phyloP scores from a whole-genome alignment of 768 basidiomycete species.

The Neoboletus subvelutipes region DNA sequence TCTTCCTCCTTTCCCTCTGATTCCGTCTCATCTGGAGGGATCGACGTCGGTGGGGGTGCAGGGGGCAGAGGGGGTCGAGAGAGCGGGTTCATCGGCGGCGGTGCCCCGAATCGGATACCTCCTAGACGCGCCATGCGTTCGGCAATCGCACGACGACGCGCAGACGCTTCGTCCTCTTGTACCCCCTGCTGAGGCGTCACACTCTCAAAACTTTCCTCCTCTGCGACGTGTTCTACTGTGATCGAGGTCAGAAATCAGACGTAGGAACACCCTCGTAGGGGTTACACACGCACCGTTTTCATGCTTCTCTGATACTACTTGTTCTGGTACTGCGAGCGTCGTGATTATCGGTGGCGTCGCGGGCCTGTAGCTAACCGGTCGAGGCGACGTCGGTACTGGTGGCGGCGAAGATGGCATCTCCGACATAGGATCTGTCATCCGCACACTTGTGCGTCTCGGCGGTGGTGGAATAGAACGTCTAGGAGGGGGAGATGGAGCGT shows the following conservation, averaged over 20 bases:
- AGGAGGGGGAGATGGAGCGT: constrained; percentile 7
- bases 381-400: constrained; percentile 18
- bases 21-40: constrained; percentile 26
- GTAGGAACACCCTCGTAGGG: neutral
- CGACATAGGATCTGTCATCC: constrained; percentile 3
- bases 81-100: constrained; percentile 43
- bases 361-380: constrained; percentile 13
- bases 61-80: constrained; percentile 38
- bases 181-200: constrained; percentile 14
- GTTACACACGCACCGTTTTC: constrained; percentile 9
- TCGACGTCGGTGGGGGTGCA: constrained; percentile 37
- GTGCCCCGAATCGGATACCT: constrained; percentile 78
- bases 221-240: constrained; percentile 6
- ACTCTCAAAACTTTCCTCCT: constrained; percentile 11
- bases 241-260: constrained; percentile 3
- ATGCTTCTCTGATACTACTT: neutral
- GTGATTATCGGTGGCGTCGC: constrained; percentile 28
- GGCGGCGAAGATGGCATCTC: constrained; percentile 21
- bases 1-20: constrained; percentile 18
- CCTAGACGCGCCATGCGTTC: constrained; percentile 95
- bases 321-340: constrained; percentile 12
- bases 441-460: constrained; percentile 26
- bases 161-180: constrained; percentile 48
- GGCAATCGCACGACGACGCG: constrained; percentile 70
- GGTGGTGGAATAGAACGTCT: constrained; percentile 25